A percentile compares a stretch with the other conserved stretches of the same genome.
Evolutionary conservation across 768 basidiomycete species (phyloP).

Genomic region (Lactarius hengduanensis): DNA sequence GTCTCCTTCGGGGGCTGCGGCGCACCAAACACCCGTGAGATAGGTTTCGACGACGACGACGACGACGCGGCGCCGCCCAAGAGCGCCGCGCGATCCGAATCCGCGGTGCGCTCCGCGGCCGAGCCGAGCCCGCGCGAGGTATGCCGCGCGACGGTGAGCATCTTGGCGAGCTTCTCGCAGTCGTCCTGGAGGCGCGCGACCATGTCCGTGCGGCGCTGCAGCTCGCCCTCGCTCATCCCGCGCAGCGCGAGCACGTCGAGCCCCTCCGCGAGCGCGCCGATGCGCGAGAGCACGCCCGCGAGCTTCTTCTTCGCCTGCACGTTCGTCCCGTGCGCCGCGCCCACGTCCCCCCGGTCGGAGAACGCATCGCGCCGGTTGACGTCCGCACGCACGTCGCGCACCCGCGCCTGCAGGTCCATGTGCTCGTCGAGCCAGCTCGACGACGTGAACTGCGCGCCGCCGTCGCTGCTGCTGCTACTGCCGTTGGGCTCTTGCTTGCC

Average conservation of each 20-base stretch:
- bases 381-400: slow-evolving; percentile 81
- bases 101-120: slow-evolving; percentile 42
- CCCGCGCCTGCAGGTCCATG: slow-evolving; percentile 65
- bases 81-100: slow-evolving; percentile 64
- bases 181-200: slow-evolving; percentile 87
- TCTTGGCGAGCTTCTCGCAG: slow-evolving; percentile 81
- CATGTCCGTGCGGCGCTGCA: slow-evolving; percentile 86
- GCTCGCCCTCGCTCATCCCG: slow-evolving; percentile 90
- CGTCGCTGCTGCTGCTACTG: slow-evolving; percentile 28
- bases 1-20: slow-evolving; percentile 67
- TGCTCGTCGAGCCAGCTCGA: slow-evolving; percentile 92
- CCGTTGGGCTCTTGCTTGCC: slow-evolving; percentile 40
- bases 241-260: slow-evolving; percentile 60
- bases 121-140: slow-evolving; percentile 42
- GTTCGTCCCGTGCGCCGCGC: slow-evolving; percentile 72
- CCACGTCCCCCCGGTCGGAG: slow-evolving; percentile 68
- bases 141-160: slow-evolving; percentile 75
- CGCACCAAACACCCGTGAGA: slow-evolving; percentile 79
- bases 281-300: slow-evolving; percentile 70
- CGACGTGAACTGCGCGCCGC: slow-evolving; percentile 56
- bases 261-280: slow-evolving; percentile 68
- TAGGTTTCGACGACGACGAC: slow-evolving; percentile 36
- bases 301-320: slow-evolving; percentile 86
- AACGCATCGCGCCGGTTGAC: slow-evolving; percentile 88
- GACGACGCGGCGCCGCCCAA: slow-evolving; percentile 33